Conservation (phyloP, 2,329 filamentous ascomycete species). For the Cercospora berteroae region DNA sequence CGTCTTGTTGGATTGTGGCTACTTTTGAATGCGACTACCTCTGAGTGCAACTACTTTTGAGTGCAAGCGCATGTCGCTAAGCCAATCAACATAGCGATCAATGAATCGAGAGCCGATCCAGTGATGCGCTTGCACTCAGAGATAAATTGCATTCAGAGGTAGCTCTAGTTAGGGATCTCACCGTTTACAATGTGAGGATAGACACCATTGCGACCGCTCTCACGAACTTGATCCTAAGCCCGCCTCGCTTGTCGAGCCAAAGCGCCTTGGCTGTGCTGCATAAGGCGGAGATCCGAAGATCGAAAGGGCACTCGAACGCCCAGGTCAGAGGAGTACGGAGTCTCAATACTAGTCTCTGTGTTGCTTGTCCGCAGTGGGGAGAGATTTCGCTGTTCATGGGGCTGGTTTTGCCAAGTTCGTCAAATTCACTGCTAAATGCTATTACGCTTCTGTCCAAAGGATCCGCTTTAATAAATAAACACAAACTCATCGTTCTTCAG, state of each 20-base stretch:
- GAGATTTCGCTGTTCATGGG: too few species aligned
- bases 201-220: neutral
- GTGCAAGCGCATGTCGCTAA: too few species aligned
- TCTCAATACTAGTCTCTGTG: neutral
- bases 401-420: neutral
- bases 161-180: too few species aligned
- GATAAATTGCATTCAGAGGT: neutral
- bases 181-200: neutral
- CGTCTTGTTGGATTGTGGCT: neutral
- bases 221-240: neutral
- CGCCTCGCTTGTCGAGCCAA: neutral
- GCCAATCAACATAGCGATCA: too few species aligned
- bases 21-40: neutral
- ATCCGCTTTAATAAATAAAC: conserved; percentile 13
- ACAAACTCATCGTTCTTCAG: conserved; percentile 22
- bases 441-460: neutral
- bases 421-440: neutral
- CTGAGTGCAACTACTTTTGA: too few species aligned
- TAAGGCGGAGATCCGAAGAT: neutral
- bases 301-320: neutral
- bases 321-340: neutral
- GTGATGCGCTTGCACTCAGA: neutral
- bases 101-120: too few species aligned
- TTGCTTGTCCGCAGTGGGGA: too few species aligned
- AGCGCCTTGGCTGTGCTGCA: neutral